Conservation (phyloP, 2,329 filamentous ascomycete species). For the Colletotrichum chlorophyti region DNA sequence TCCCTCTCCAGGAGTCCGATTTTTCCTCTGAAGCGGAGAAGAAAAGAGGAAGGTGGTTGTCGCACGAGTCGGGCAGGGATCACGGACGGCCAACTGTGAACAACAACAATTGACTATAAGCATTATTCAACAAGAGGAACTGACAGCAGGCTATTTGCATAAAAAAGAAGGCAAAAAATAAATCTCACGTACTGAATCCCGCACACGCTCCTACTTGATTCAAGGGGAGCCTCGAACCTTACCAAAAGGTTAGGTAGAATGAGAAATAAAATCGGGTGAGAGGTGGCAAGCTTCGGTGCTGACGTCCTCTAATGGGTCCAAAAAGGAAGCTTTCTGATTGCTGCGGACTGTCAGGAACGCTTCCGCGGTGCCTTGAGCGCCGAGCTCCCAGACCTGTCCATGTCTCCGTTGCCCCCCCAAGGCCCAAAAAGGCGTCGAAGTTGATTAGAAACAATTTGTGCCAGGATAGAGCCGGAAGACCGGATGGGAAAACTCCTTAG, state of each 20-base stretch:
- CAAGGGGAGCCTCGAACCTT: too few relatives aligned
- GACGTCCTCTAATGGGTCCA: constrained; percentile 24
- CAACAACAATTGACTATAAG: too few relatives aligned
- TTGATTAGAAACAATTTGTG: constrained; percentile 22
- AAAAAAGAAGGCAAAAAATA: too few relatives aligned
- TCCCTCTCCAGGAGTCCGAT: constrained; percentile 20
- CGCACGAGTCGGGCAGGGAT: too few relatives aligned
- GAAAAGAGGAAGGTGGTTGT: constrained; percentile 6
- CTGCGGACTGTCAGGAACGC: constrained; percentile 21
- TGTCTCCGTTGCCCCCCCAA: background rate
- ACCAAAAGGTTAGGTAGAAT: background rate
- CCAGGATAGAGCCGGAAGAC: constrained; percentile 19
- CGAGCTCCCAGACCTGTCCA: constrained; percentile 24
- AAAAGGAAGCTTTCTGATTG: constrained; percentile 23
- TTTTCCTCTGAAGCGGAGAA: constrained; percentile 14
- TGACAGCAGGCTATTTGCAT: too few relatives aligned
- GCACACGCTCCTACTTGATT: too few relatives aligned
- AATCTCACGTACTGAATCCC: too few relatives aligned
- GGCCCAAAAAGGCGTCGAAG: constrained; percentile 6
- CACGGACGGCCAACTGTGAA: too few relatives aligned
- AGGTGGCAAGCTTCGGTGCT: constrained; percentile 18
- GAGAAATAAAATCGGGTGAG: constrained; percentile 6
- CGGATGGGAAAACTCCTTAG: background rate
- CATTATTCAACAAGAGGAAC: too few relatives aligned
- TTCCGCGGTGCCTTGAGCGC: constrained; percentile 26